Conservation (phyloP, 208 protist species). For the Borovskyia barvae region DNA sequence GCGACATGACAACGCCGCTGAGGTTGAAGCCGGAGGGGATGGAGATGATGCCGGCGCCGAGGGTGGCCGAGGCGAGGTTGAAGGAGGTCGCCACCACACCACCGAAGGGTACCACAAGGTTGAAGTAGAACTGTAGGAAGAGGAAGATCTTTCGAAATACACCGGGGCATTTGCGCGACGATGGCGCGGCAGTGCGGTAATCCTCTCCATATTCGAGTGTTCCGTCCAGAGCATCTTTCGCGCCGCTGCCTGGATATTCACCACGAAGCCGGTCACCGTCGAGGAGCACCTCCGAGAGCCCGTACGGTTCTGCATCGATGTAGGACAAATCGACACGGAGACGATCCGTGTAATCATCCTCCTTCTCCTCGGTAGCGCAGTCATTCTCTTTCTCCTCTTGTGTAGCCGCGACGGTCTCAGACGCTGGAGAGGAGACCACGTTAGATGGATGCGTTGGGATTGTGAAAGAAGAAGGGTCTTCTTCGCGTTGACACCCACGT, state of each 20-base stretch:
- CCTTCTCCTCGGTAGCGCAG: slow-evolving; percentile 9
- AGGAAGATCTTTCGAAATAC: slow-evolving; percentile 18
- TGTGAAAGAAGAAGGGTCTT: neutral
- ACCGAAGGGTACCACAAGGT: slow-evolving; percentile 47
- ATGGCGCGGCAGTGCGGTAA: neutral
- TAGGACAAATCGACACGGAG: slow-evolving; percentile 19
- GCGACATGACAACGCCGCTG: slow-evolving; percentile 45
- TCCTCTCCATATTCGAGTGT: slow-evolving; percentile 14
- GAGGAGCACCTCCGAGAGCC: slow-evolving; percentile 6
- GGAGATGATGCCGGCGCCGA: slow-evolving; percentile 68
- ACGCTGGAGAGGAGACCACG: neutral
- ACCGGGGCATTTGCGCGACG: neutral
- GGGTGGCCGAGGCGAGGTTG: slow-evolving; percentile 41
- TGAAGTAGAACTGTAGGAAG: slow-evolving; percentile 10
- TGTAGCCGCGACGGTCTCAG: neutral
- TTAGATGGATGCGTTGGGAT: neutral
- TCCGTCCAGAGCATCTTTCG: neutral
- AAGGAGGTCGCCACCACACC: slow-evolving; percentile 40
- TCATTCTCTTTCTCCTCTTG: too few relatives aligned
- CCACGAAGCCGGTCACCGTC: slow-evolving; percentile 12
- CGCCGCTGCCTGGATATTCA: neutral
- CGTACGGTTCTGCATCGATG: slow-evolving; percentile 16
- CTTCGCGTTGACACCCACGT: too few relatives aligned
- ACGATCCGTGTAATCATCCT: slow-evolving; percentile 15
- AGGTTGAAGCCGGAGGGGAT: slow-evolving; percentile 56